These are phyloP conservation scores for Colletotrichum noveboracense DNA, from an alignment of 2,329 filamentous ascomycete genomes.

Conservation along the genomic window DNA sequence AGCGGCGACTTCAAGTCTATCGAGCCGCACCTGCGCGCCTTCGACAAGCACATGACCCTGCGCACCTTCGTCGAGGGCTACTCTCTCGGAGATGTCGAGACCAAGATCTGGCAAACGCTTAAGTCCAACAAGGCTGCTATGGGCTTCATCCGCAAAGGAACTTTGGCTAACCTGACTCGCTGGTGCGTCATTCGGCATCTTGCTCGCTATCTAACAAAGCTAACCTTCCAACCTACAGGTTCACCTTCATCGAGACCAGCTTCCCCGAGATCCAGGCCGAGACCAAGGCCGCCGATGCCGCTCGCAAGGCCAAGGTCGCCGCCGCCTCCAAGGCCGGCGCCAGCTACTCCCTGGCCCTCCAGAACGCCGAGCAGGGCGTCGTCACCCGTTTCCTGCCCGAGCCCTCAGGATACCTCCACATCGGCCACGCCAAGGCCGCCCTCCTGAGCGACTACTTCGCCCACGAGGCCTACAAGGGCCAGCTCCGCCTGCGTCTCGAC, in stretches of 20 bases:
- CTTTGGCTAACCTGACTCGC: conserved; percentile 76
- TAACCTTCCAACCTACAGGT: conserved; percentile 39
- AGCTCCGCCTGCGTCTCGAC: conserved; percentile 89
- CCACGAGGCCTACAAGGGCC: conserved; percentile 90
- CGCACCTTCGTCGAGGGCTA: conserved; percentile 88
- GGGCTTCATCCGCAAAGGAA: conserved; percentile 79
- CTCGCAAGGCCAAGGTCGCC: conserved; percentile 71
- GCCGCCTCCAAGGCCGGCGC: conserved; percentile 77
- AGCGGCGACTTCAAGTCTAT: conserved; percentile 81
- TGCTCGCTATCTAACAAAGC: background rate
- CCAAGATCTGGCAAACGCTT: conserved; percentile 82
- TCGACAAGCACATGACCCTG: conserved; percentile 87
- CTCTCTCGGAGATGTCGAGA: conserved; percentile 76
- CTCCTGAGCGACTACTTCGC: conserved; percentile 97
- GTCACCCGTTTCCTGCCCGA: conserved; percentile 93
- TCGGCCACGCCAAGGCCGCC: conserved; percentile 93
- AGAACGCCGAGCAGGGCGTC: conserved; percentile 85
- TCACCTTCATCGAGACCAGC: conserved; percentile 80
- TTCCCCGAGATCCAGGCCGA: conserved; percentile 78
- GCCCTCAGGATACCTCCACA: conserved; percentile 85
- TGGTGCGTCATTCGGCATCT: conserved; percentile 55
- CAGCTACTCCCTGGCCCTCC: conserved; percentile 87
- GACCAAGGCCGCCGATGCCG: conserved; percentile 72
- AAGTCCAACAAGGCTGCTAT: conserved; percentile 85
- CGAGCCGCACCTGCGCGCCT: conserved; percentile 73